phyloP scores from a whole-genome alignment of 2,329 filamentous ascomycete species.

The Beauveria bassiana region DNA sequence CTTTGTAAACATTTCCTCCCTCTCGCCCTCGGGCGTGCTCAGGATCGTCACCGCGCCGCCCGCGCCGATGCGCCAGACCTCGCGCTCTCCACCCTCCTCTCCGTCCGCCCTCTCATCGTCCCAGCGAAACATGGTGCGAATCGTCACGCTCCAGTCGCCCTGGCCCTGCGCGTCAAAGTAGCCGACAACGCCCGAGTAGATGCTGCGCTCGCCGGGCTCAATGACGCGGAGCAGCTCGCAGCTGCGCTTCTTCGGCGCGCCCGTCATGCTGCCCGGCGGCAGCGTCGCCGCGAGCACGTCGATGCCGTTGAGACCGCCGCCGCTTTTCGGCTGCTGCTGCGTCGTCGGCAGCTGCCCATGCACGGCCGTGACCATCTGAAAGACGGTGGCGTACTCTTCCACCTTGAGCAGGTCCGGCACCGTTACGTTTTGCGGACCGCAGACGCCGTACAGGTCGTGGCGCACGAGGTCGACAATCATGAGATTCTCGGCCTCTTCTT shows the following conservation, averaged over 20 bases:
- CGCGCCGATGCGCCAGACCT: conserved; percentile 77
- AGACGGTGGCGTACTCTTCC: conserved; percentile 86
- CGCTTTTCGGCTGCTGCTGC: not conserved
- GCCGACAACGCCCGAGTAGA: conserved; percentile 85
- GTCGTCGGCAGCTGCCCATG: conserved; percentile 53
- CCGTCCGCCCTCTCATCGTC: conserved; percentile 45
- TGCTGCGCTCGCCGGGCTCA: conserved; percentile 57
- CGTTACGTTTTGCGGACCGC: conserved; percentile 62
- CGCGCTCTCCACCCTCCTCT: conserved; percentile 27
- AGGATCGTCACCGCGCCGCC: conserved; percentile 84
- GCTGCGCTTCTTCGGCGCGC: conserved; percentile 86
- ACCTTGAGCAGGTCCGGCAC: conserved; percentile 77
- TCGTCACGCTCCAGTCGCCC: conserved; percentile 87
- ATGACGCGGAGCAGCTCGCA: conserved; percentile 72
- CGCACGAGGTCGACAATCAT: conserved; percentile 98
- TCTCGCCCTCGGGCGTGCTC: conserved; percentile 72
- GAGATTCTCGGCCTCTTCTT: conserved; percentile 90
- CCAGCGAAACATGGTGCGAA: conserved; percentile 72
- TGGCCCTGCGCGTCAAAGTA: conserved; percentile 81
- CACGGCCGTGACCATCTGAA: conserved; percentile 84
- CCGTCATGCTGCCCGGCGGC: conserved; percentile 93
- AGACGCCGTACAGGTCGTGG: conserved; percentile 83
- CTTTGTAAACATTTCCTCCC: conserved; percentile 85
- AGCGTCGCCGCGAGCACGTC: conserved; percentile 71
- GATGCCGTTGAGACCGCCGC: conserved; percentile 40